phyloP scores from a whole-genome alignment of 164 flowering plant species.

The Magnolia officinalis region DNA sequence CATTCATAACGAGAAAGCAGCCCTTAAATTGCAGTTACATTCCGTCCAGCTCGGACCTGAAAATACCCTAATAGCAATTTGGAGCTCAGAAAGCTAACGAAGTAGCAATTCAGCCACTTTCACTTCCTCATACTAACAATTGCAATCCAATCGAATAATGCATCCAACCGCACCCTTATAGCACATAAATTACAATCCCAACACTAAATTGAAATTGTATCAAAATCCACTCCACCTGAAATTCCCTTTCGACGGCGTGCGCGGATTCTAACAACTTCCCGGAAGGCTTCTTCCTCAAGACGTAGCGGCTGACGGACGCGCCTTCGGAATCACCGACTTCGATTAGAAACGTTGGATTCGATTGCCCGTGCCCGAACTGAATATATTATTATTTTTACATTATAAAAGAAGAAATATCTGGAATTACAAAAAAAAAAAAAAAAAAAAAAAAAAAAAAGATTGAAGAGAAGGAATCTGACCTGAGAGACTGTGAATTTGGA shows the following conservation, averaged over 20 bases:
- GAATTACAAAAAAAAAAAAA: not conserved
- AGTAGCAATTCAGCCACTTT: too few species aligned
- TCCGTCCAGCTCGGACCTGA: too few species aligned
- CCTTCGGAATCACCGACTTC: constrained; percentile 41
- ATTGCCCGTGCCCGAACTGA: constrained; percentile 97
- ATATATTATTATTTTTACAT: not conserved
- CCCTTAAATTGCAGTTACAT: too few species aligned
- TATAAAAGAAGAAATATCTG: not conserved
- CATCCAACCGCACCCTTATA: not conserved
- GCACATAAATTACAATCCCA: not conserved
- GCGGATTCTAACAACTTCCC: constrained; percentile 81
- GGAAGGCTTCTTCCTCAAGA: constrained; percentile 89
- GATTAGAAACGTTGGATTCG: constrained; percentile 84
- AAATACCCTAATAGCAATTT: too few species aligned
- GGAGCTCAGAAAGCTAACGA: too few species aligned
- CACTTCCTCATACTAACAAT: too few species aligned
- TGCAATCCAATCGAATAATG: not conserved
- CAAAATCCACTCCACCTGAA: constrained; percentile 42
- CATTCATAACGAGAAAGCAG: too few species aligned
- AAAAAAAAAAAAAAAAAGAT: not conserved
- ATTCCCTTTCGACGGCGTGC: constrained; percentile 93
- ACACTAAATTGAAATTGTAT: not conserved
- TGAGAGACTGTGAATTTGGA: constrained; percentile 51
- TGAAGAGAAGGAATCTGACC: constrained; percentile 29
- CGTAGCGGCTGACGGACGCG: constrained; percentile 49